Evolutionary conservation across 306 rosid genomes (phyloP), one percentile per base, ranked within the genome.

Genomic region (Albizia julibrissin): DNA sequence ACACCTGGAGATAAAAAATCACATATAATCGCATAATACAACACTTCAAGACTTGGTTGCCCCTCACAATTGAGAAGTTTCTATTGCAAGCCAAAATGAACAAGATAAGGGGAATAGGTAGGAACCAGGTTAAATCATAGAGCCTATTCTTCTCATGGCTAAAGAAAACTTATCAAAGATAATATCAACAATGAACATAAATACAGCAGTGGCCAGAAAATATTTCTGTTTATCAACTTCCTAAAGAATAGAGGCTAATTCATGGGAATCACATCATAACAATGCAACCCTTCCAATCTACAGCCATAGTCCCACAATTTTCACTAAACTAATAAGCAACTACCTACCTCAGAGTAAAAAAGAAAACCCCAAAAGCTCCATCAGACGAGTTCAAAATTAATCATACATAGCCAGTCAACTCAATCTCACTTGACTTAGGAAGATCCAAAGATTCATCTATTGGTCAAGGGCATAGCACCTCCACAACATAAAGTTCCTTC

Each of bases 331-430:
- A 19, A 67, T 3, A 3, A 69, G 50, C 74, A 39, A 69, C 50
- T 40, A 4, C 2, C 26, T 39, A 69, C 10, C 24, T 18, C 46
- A 42, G 54, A 34, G 22, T 67, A 16, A 3, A 33, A 67, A 19
- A 9, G n/a, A 39, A 68, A 69, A 22, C n/a, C 27, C 47, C 24
- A 31, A 24, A 68, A 68, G 26, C 8, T 69, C 49, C 49, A 39
- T n/a, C 29, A 10, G 34, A n/a, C 33, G 3, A 71, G 75, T 71
- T 71, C 75, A 71, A 26, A 71, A 22, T 71, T 43, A 68, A 68
- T 68, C 47, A 34, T 68, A 34, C 8, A 34, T n/a, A 43, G 22
- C 56, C 56, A 44, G 58, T 13, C 37, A 71, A 49, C 58, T 24
- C 75, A 71, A 71, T 44, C 58, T 49, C 54, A 69, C 29, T 69